Evolutionary conservation across 805 yeast species (phyloP).

Genomic region (Brettanomyces sp.): DNA sequence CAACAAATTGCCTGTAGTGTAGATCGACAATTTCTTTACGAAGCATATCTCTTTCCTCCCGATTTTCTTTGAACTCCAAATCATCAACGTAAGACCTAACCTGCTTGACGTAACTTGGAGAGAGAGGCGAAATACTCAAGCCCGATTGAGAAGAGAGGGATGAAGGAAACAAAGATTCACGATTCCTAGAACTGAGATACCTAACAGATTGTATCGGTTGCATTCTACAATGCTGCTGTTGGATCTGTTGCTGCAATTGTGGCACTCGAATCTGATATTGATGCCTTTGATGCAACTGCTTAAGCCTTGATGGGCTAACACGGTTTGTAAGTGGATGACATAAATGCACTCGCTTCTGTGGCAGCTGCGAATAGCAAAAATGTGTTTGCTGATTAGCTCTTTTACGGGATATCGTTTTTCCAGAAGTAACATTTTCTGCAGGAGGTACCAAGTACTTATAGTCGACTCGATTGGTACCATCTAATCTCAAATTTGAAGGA

Average conservation of each 20-base stretch:
- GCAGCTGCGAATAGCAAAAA: no score
- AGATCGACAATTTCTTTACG: conserved; percentile 11
- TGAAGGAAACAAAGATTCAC: background rate
- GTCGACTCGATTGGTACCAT: no score
- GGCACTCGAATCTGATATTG: background rate
- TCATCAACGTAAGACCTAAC: conserved; percentile 9
- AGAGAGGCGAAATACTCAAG: background rate
- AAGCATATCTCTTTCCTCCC: conserved; percentile 12
- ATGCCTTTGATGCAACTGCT: background rate
- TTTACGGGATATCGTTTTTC: no score
- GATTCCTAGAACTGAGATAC: background rate
- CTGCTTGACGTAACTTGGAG: background rate
- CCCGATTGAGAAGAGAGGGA: background rate
- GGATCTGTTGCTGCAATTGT: conserved; percentile 1
- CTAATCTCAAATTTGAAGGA: no score
- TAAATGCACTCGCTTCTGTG: no score
- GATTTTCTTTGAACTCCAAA: conserved; percentile 13
- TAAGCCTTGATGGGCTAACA: no score
- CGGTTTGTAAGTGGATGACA: no score
- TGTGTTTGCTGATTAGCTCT: no score
- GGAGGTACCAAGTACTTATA: no score
- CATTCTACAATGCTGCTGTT: conserved; percentile 1
- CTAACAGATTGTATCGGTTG: background rate
- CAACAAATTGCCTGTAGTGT: conserved; percentile 8
- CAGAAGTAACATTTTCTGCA: no score